Base-by-base conservation (phyloP, 2,329 filamentous ascomycete genomes). In the Sarocladium oryzae region DNA sequence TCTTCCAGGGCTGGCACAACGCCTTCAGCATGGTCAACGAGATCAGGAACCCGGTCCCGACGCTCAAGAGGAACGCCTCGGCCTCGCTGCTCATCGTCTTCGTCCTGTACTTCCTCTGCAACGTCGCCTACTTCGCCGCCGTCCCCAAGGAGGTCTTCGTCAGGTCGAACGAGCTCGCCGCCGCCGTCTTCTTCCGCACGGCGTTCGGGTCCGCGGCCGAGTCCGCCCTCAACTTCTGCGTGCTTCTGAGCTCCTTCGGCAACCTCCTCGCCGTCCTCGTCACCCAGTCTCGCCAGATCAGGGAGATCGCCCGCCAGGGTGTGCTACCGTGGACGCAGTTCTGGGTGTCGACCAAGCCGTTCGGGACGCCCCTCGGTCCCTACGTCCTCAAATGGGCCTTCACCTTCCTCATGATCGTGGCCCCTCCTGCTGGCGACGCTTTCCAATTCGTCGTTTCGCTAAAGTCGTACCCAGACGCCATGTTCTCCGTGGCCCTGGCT, bases 371-470 rank as follows among this genome's bases (percentile, higher is more conserved):
- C 0, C 58, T 83, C 0, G 81, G 79, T 0, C 80, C 81, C 0
- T 83, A 83, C 54, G 50, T 74, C 2, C 55, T 84, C 3, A 80
- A 81, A 59, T 85, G 78, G 77, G 57, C 57, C 0, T 61, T 82
- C 52, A 84, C 81, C 0, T 60, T 79, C 2, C 57, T 84, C 40
- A 81, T 84, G 76, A 83, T 84, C 32, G 59, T 80, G 0, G 79
- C 76, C 0, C 75, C 79, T 0, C 80, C 82, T 0, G 78, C 79
- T 1, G 81, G 82, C 1, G 81, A 85, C 59, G 82, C 82, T 0
- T 86, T 85, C 61, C 76, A 78, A 53, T 85, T 84, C 56, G 69
- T 86, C 11, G 76, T 83, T 54, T 77, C 79, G 57, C 66, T 87
- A 1, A 64, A 73, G 33, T 71, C 75, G 0, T 86, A 86, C 52